Percentiles rank a stretch among this genome's conserved stretches.
phyloP scores from a whole-genome alignment of 2,329 filamentous ascomycete species.

The Stagonosporopsis cucurbitacearum region DNA sequence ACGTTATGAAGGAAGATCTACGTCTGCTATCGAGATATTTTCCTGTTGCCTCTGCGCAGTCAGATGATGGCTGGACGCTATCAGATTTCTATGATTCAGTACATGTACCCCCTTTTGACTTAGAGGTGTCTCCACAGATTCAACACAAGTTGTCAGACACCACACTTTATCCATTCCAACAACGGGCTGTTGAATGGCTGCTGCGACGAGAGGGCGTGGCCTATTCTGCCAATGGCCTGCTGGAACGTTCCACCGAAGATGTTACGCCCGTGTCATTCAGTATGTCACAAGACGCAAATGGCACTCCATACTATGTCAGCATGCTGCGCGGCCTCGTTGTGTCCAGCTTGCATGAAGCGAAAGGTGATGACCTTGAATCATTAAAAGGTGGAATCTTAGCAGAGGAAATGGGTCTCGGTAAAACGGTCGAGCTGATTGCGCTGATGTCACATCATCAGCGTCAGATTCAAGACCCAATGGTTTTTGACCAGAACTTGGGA shows the following conservation, averaged over 20 bases:
- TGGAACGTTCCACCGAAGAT: slow-evolving; percentile 19
- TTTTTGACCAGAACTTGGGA: slow-evolving; percentile 52
- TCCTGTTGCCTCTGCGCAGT: slow-evolving; percentile 13
- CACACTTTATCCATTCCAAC: slow-evolving; percentile 74
- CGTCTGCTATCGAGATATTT: slow-evolving; percentile 37
- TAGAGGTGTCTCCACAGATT: slow-evolving; percentile 39
- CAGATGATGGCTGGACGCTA: slow-evolving; percentile 52
- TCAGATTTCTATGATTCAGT: slow-evolving; percentile 74
- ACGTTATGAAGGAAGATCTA: slow-evolving; percentile 33
- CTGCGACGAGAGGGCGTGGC: slow-evolving; percentile 68
- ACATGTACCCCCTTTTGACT: slow-evolving; percentile 62
- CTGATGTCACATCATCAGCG: slow-evolving; percentile 70
- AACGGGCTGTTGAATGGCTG: slow-evolving; percentile 73
- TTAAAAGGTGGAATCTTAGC: slow-evolving; percentile 70
- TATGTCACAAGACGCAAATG: slow-evolving; percentile 54
- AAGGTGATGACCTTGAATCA: slow-evolving; percentile 45
- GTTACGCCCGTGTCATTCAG: slow-evolving; percentile 55
- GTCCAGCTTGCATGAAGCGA: slow-evolving; percentile 56
- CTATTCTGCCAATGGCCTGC: slow-evolving; percentile 44
- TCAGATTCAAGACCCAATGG: slow-evolving; percentile 15
- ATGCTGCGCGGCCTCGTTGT: slow-evolving; percentile 67
- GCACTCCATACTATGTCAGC: slow-evolving; percentile 62
- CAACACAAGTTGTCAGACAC: slow-evolving; percentile 44
- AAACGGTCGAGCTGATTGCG: slow-evolving; percentile 77
- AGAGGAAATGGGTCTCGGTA: slow-evolving; percentile 85